Base-by-base conservation (phyloP, 208 protist species). In the Acanthamoeba lenticulata region DNA sequence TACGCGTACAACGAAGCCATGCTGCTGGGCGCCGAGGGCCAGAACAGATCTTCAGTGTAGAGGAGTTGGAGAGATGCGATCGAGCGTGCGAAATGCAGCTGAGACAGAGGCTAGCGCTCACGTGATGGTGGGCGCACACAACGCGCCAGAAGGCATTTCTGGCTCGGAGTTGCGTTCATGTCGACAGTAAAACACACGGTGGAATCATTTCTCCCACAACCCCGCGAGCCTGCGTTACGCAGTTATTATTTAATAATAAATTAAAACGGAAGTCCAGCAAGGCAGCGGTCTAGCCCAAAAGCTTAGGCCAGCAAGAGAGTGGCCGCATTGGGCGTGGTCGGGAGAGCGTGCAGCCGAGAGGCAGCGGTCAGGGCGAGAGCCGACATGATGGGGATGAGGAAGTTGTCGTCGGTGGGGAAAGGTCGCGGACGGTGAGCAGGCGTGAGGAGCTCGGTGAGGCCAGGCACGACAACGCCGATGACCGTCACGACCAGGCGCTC, bases 341-440 rank as follows among this genome's bases (percentile, higher is more conserved):
- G 74, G 45, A 85, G 32, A 29, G 74, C 74, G 42, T 85, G 74
- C 74, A 85, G 4, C 44, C 44, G 38, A 42, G 74, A 11, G 44
- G 74, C 74, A 38, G 45, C 74, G 5, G 45, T 38, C 19, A 85
- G 38, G 42, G 74, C 74, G 42, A 85, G 74, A 21, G 74, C 74
- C 0, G 74, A 85, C 27, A 29, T 36, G 44, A 85, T 55, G 45
- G 74, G 74, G 74, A 85, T 85, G 74, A 85, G 74, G 74, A 85
- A 85, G 74, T 85, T 85, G 74, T 85, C 74, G 19, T 85, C 74
- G 45, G 74, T 85, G 42, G 74, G 74, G 74, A 85, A 85, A 19
- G 74, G 74, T 21, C 74, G 74, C 27, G 74, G 74, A 4, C 74
- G 74, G 55, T 85, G 74, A 2, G 74, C 74, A 15, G 74, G 74